Evolutionary conservation across 805 yeast species (phyloP).

Genomic region (Yamadazyma scolyti): DNA sequence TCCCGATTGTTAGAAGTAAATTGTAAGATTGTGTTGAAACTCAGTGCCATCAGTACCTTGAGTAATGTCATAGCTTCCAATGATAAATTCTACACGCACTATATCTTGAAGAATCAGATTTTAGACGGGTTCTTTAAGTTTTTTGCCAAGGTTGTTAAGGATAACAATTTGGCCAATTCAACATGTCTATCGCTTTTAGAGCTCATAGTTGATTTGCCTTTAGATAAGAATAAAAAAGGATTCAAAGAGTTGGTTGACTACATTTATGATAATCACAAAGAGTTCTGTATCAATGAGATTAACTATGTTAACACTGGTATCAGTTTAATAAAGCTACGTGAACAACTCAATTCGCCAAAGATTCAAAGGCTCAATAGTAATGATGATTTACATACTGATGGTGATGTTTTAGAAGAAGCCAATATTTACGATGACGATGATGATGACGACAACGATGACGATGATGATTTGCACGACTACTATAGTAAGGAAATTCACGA

Average conservation of each 20-base stretch:
- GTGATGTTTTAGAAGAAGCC: constrained; percentile 9
- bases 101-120: constrained; percentile 53
- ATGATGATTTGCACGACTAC: constrained; percentile 5
- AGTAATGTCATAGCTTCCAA: constrained; percentile 59
- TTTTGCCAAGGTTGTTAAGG: constrained; percentile 43
- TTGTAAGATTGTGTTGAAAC: constrained; percentile 50
- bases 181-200: constrained; percentile 69
- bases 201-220: constrained; percentile 24
- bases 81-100: constrained; percentile 57
- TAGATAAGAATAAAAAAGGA: constrained; percentile 14
- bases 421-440: constrained; percentile 2
- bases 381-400: constrained; percentile 10
- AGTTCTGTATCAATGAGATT: constrained; percentile 20
- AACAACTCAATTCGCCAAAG: constrained; percentile 6
- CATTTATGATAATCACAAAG: constrained; percentile 28
- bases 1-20: constrained; percentile 40
- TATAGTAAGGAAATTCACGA: constrained; percentile 6
- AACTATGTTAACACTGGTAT: constrained; percentile 27
- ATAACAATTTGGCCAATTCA: constrained; percentile 68
- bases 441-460: constrained; percentile 6
- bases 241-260: constrained; percentile 23
- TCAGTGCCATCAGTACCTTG: constrained; percentile 68
- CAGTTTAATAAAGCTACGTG: constrained; percentile 14
- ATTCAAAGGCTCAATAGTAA: constrained; percentile 2
- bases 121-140: constrained; percentile 47